These are phyloP conservation scores for Ocimum tenuiflorum DNA, from an alignment of 257 asterid species.

Conservation along the genomic window DNA sequence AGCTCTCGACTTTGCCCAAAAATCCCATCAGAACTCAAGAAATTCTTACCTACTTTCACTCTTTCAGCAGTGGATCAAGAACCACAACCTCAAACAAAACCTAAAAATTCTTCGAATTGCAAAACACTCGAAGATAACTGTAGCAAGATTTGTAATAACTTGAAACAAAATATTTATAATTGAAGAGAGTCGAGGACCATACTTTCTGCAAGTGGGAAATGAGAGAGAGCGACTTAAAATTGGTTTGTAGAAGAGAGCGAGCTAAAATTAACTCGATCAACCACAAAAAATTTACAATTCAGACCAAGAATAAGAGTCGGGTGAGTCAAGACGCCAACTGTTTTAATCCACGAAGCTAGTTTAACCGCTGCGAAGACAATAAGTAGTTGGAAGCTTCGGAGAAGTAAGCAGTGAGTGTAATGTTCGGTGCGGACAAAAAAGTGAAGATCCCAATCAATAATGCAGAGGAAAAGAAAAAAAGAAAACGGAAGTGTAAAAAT, in stretches of 20 bases:
- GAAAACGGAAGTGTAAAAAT: background rate
- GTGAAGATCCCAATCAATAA: background rate
- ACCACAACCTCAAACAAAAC: conserved; percentile 11
- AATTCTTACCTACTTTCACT: conserved; percentile 10
- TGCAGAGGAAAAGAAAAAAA: background rate
- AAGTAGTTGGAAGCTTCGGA: conserved; percentile 13
- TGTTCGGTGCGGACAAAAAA: conserved; percentile 6
- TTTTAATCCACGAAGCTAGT: background rate
- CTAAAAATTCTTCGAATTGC: background rate
- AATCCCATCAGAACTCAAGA: conserved; percentile 3
- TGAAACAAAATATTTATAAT: background rate
- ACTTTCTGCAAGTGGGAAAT: conserved; percentile 3
- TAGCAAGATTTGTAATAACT: conserved; percentile 1
- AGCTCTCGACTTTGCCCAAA: conserved; percentile 5
- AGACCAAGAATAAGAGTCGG: too few species aligned
- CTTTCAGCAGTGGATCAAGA: conserved; percentile 10
- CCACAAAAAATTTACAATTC: background rate
- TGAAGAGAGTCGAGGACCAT: background rate
- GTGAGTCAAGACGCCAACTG: background rate
- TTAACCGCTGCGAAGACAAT: background rate
- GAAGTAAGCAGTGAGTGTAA: conserved; percentile 1
- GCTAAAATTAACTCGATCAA: background rate
- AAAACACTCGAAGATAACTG: background rate
- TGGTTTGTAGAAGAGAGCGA: background rate
- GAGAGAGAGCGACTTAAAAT: conserved; percentile 6